Conservation (phyloP, 139 green algal genomes). For the Chlorella sp. region DNA sequence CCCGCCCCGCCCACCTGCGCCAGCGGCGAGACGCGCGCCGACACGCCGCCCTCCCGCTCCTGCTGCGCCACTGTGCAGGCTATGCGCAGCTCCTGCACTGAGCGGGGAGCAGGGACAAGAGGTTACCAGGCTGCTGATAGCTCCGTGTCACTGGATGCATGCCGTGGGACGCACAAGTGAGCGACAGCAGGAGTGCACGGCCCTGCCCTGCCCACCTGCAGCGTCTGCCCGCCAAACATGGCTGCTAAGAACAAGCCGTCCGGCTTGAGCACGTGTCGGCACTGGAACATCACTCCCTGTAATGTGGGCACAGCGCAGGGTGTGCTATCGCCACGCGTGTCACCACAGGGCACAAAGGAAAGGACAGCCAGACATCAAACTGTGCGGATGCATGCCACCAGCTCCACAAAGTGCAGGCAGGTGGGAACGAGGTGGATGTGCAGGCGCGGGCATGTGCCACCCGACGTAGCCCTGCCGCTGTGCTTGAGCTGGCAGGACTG, state of each 20-base stretch:
- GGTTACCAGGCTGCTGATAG: neutral
- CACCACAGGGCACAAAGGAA: neutral
- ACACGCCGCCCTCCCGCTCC: slow-evolving; percentile 83
- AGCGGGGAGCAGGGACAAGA: neutral
- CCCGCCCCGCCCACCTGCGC: slow-evolving; percentile 54
- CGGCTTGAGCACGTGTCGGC: slow-evolving; percentile 66
- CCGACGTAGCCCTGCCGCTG: slow-evolving; percentile 43
- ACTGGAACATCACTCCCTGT: slow-evolving; percentile 75
- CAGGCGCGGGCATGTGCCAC: neutral
- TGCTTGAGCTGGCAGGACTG: slow-evolving; percentile 32
- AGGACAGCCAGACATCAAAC: neutral
- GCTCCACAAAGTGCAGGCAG: neutral
- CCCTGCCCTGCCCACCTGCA: slow-evolving; percentile 46
- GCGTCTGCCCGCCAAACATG: slow-evolving; percentile 83
- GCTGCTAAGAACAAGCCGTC: slow-evolving; percentile 83
- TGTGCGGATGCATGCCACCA: neutral
- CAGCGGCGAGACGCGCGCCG: slow-evolving; percentile 75
- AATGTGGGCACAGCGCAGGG: neutral
- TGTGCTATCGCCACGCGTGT: neutral
- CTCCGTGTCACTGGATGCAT: neutral
- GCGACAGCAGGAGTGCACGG: neutral
- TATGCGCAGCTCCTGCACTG: slow-evolving; percentile 75
- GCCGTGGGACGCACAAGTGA: neutral
- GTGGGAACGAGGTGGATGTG: neutral
- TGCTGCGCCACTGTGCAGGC: slow-evolving; percentile 78